These are phyloP conservation scores for Aspergillus sp. DNA, from an alignment of 2,329 filamentous ascomycete species.

Conservation along the genomic window DNA sequence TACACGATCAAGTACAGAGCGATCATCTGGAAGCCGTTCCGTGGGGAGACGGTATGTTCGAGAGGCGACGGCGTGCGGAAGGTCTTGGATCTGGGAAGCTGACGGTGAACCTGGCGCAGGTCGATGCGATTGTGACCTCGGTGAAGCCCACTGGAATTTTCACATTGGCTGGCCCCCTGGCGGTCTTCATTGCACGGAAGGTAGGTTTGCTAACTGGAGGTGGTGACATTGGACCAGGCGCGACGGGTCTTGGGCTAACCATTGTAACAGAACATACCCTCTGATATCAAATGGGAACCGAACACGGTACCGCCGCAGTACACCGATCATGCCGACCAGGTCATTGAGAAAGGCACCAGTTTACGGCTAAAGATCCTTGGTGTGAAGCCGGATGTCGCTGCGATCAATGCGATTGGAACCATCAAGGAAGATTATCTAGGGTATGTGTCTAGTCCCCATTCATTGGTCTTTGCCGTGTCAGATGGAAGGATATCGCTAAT, in stretches of 20 bases:
- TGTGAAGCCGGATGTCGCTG: slow-evolving; percentile 86
- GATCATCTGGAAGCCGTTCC: slow-evolving; percentile 96
- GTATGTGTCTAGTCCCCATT: slow-evolving; percentile 26
- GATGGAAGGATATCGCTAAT: slow-evolving; percentile 11
- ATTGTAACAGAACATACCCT: slow-evolving; percentile 62
- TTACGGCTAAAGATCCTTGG: slow-evolving; percentile 93
- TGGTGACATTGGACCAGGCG: not conserved
- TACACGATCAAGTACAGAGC: slow-evolving; percentile 94
- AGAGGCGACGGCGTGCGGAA: slow-evolving; percentile 4
- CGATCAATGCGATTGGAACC: slow-evolving; percentile 95
- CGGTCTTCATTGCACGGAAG: slow-evolving; percentile 60
- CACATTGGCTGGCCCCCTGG: slow-evolving; percentile 48
- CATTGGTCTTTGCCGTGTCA: not conserved
- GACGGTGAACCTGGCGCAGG: slow-evolving; percentile 52
- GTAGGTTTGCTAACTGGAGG: slow-evolving; percentile 58
- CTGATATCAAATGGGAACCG: slow-evolving; percentile 88
- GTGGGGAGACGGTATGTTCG: slow-evolving; percentile 84
- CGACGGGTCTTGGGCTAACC: slow-evolving; percentile 14
- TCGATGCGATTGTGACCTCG: slow-evolving; percentile 89
- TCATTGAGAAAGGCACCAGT: slow-evolving; percentile 91
- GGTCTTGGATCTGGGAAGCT: slow-evolving; percentile 22
- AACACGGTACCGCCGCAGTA: slow-evolving; percentile 97
- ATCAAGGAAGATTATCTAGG: slow-evolving; percentile 73
- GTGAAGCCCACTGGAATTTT: slow-evolving; percentile 89
- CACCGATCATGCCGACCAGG: slow-evolving; percentile 89